A percentile compares a stretch with the other conserved stretches of the same genome.
Evolutionary conservation across 768 basidiomycete genomes (phyloP).

Genomic region (Tylopilus felleus): DNA sequence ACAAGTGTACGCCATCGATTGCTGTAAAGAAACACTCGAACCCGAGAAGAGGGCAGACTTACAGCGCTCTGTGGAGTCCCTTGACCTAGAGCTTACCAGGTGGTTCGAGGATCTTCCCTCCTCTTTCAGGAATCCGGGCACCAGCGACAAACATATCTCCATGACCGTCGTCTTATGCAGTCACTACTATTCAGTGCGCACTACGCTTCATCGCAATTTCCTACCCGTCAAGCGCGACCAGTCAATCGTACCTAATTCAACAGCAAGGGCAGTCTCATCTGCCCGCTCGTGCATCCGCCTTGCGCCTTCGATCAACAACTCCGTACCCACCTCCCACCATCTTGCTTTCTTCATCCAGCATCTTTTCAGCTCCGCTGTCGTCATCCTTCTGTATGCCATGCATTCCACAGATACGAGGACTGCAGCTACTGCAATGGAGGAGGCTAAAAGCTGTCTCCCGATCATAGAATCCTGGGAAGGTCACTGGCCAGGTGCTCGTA

Average conservation of each 20-base stretch:
- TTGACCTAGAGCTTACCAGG: conserved; percentile 72
- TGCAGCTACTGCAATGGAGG: conserved; percentile 74
- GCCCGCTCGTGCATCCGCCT: conserved; percentile 84
- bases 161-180: conserved; percentile 86
- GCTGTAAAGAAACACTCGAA: conserved; percentile 68
- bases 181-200: conserved; percentile 85
- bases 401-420: conserved; percentile 66
- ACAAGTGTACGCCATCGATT: conserved; percentile 79
- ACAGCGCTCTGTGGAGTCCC: conserved; percentile 71
- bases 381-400: conserved; percentile 83
- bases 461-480: conserved; percentile 82
- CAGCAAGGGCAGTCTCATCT: conserved; percentile 75
- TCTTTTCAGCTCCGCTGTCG: conserved; percentile 84
- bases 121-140: conserved; percentile 69
- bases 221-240: conserved; percentile 76
- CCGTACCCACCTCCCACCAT: conserved; percentile 82
- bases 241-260: conserved; percentile 65
- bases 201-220: conserved; percentile 85
- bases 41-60: conserved; percentile 71
- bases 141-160: conserved; percentile 76
- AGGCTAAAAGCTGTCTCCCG: conserved; percentile 67
- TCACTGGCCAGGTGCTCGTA: conserved; percentile 82
- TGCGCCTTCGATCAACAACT: conserved; percentile 79
- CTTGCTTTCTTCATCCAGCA: conserved; percentile 89
- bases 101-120: conserved; percentile 82